These are phyloP conservation scores for Lipomyces kockii DNA, from an alignment of 805 yeast species.

Conservation along the genomic window DNA sequence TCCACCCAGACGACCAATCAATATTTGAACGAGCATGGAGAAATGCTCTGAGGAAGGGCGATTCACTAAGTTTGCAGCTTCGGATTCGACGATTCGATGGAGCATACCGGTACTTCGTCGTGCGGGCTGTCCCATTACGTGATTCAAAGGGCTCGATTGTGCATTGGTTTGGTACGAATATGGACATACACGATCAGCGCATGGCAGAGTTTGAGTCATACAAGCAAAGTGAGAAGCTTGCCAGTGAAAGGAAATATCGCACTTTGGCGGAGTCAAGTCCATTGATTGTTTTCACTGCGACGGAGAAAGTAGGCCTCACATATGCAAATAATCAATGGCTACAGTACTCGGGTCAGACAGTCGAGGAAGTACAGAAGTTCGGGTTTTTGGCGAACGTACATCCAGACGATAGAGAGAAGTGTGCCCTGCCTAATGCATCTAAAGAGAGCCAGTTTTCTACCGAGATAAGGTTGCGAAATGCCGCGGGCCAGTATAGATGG, in stretches of 20 bases:
- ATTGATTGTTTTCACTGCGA: slow-evolving; percentile 43
- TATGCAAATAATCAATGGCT: slow-evolving; percentile 45
- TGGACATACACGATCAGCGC: slow-evolving; percentile 45
- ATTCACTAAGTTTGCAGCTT: slow-evolving; percentile 40
- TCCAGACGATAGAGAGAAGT: slow-evolving; percentile 43
- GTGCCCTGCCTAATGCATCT: slow-evolving; percentile 33
- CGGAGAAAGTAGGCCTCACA: slow-evolving; percentile 40
- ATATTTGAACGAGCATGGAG: slow-evolving; percentile 40
- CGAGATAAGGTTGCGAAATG: slow-evolving; percentile 41
- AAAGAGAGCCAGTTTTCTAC: slow-evolving; percentile 29
- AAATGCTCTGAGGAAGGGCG: slow-evolving; percentile 41
- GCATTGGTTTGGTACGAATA: slow-evolving; percentile 45
- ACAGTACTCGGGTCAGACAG: slow-evolving; percentile 41
- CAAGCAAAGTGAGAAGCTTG: slow-evolving; percentile 41
- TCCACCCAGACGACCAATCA: slow-evolving; percentile 43
- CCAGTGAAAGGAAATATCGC: slow-evolving; percentile 43
- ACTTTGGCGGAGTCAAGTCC: slow-evolving; percentile 45
- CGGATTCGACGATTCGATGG: slow-evolving; percentile 45
- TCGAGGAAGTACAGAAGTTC: slow-evolving; percentile 39
- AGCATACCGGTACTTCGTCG: slow-evolving; percentile 41
- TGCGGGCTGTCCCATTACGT: slow-evolving; percentile 43
- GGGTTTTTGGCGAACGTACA: slow-evolving; percentile 43
- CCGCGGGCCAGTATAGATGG: slow-evolving; percentile 43
- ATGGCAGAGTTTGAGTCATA: slow-evolving; percentile 43
- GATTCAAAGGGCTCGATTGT: slow-evolving; percentile 42